Base-by-base conservation (phyloP, 2,329 filamentous ascomycete species). In the Trichoderma sp. region DNA sequence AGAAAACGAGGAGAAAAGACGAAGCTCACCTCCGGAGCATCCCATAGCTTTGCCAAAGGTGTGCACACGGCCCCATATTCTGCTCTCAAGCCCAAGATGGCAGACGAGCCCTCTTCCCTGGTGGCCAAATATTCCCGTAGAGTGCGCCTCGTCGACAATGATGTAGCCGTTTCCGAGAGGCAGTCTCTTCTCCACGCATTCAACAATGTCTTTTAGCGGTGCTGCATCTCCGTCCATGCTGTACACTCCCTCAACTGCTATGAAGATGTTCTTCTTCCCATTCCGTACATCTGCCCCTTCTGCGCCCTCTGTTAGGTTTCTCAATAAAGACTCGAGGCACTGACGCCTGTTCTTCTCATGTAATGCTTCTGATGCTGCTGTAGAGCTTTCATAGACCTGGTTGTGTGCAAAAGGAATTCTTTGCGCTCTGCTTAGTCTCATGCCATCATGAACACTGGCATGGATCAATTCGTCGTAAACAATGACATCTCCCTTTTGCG, bases 151-250 rank as follows among this genome's bases (percentile, higher is more conserved):
- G 69, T 92, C 90, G 1, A 92, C 84, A 11, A 91, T 82, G 5
- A 92, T 79, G 68, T 90, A 82, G 0, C 85, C 87, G 58, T 91
- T 92, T 0, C 83, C 83, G 0, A 70, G 70, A 0, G 89, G 87
- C 0, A 93, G 78, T 0, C 85, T 74, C 1, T 80, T 77, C 51
- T 90, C 84, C 0, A 91, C 84, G 5, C 86, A 80, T 0, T 83
- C 77, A 1, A 91, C 83, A 21, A 94, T 86, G 6, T 88, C 83
- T 13, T 75, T 74, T 13, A 96, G 79, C 0, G 90, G 90, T 0
- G 87, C 87, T 21, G 92, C 79, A 72, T 94, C 91, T 0, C 92
- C 92, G 65, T 95, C 92, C 92, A 96, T 96, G 76, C 91, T 94
- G 77, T 96, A 95, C 0, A 93, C 82, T 0, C 85, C 87, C 72